These are phyloP conservation scores for Dothistroma septosporum DNA, from an alignment of 2,329 filamentous ascomycete genomes.

Conservation along the genomic window DNA sequence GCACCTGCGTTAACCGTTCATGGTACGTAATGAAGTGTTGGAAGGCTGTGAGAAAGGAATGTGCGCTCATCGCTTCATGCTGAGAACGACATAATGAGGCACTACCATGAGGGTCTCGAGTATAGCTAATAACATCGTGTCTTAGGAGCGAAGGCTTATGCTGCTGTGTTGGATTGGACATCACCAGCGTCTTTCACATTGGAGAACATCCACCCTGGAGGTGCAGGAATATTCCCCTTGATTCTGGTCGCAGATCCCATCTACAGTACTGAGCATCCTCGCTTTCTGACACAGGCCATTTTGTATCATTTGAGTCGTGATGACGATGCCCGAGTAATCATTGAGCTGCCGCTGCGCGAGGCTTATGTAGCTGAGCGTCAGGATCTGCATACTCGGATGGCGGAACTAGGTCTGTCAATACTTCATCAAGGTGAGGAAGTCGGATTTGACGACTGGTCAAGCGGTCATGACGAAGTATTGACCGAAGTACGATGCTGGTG, in stretches of 20 bases:
- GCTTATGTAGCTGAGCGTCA: constrained; percentile 61
- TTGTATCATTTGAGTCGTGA: constrained; percentile 59
- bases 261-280: constrained; percentile 79
- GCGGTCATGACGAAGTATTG: constrained; percentile 43
- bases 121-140: neutral
- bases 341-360: constrained; percentile 78
- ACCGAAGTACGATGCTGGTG: constrained; percentile 63
- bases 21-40: constrained; percentile 42
- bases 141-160: constrained; percentile 43
- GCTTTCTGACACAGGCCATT: constrained; percentile 68
- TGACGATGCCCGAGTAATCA: constrained; percentile 60
- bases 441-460: constrained; percentile 71
- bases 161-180: constrained; percentile 70
- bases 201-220: constrained; percentile 9
- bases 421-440: constrained; percentile 59
- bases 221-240: constrained; percentile 46
- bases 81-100: neutral
- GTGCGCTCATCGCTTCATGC: neutral
- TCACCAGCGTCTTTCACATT: constrained; percentile 46
- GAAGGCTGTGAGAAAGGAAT: neutral
- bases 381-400: constrained; percentile 61
- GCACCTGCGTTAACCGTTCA: constrained; percentile 49
- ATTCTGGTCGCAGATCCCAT: constrained; percentile 82
- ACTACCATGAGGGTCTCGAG: neutral
- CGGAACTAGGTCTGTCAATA: constrained; percentile 48